Evolutionary conservation across 805 yeast genomes (phyloP).

Genomic region (Tetrapisispora phaffii): DNA sequence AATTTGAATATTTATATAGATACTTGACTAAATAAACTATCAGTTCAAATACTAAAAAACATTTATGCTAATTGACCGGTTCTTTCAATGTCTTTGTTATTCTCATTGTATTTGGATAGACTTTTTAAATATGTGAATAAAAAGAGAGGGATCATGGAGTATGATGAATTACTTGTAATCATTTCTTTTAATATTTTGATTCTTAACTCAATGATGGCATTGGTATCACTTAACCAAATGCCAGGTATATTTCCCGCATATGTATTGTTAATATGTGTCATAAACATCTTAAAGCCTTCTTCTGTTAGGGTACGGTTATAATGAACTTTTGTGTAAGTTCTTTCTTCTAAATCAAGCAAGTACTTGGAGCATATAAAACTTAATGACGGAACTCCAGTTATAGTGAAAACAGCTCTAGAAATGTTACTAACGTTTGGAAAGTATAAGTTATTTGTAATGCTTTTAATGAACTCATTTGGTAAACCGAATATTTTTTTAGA

Average conservation of each 20-base stretch:
- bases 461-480: constrained; percentile 18
- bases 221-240: constrained; percentile 10
- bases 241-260: background rate
- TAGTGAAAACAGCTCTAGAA: constrained; percentile 12
- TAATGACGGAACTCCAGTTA: constrained; percentile 20
- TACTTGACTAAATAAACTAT: too few relatives aligned
- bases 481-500: constrained; percentile 14
- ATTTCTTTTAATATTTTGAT: constrained; percentile 36
- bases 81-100: too few relatives aligned
- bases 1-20: too few relatives aligned
- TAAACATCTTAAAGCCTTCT: constrained; percentile 15
- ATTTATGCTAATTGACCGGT: background rate
- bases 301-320: constrained; percentile 13
- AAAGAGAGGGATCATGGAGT: constrained; percentile 39
- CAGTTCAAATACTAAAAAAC: too few relatives aligned
- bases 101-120: constrained; percentile 24
- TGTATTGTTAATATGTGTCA: background rate
- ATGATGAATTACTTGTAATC: constrained; percentile 29
- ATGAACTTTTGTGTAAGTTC: background rate
- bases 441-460: constrained; percentile 8
- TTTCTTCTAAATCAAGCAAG: constrained; percentile 9
- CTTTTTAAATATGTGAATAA: constrained; percentile 47
- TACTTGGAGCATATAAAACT: constrained; percentile 10
- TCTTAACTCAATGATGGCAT: constrained; percentile 37
- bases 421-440: constrained; percentile 8